Percentiles rank a stretch among this genome's conserved stretches.
These are phyloP conservation scores for Aspergillus felis DNA, from an alignment of 2,329 filamentous ascomycete genomes.

Conservation along the genomic window DNA sequence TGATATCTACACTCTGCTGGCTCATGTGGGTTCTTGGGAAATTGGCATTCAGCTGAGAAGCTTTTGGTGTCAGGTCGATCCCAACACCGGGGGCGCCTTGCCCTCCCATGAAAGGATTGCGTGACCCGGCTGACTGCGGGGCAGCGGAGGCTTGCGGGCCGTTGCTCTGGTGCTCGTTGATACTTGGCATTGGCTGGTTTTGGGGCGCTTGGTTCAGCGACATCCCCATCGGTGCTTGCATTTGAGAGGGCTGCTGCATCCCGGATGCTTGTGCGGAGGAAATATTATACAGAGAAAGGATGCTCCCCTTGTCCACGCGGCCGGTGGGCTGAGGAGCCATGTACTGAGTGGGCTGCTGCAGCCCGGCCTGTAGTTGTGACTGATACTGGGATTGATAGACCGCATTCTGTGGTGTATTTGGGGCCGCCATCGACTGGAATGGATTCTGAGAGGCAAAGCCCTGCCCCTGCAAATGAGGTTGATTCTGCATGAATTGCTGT, in stretches of 20 bases:
- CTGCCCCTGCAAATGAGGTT: slow-evolving; percentile 17
- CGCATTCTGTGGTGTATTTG: slow-evolving; percentile 21
- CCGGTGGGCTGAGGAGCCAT: slow-evolving; percentile 40
- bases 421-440: slow-evolving; percentile 28
- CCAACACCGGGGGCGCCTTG: neutral
- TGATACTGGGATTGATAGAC: slow-evolving; percentile 25
- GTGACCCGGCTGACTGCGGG: slow-evolving; percentile 18
- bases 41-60: slow-evolving; percentile 13
- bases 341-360: slow-evolving; percentile 22
- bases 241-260: slow-evolving; percentile 31
- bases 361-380: slow-evolving; percentile 7
- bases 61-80: slow-evolving; percentile 13
- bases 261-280: slow-evolving; percentile 32
- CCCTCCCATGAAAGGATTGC: slow-evolving; percentile 23
- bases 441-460: slow-evolving; percentile 28
- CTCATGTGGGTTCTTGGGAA: slow-evolving; percentile 39
- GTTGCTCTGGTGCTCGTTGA: neutral
- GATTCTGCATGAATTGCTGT: slow-evolving; percentile 18
- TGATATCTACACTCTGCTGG: slow-evolving; percentile 48
- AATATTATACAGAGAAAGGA: slow-evolving; percentile 46
- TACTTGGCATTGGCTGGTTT: slow-evolving; percentile 17
- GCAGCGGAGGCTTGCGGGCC: slow-evolving; percentile 16
- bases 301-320: slow-evolving; percentile 45
- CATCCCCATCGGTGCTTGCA: slow-evolving; percentile 17
- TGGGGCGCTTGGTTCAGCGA: slow-evolving; percentile 21